Percentiles rank a stretch among this genome's conserved stretches.
Evolutionary conservation across 108 stramenopile species (phyloP).

Genomic region (Cylindrotheca closterium): DNA sequence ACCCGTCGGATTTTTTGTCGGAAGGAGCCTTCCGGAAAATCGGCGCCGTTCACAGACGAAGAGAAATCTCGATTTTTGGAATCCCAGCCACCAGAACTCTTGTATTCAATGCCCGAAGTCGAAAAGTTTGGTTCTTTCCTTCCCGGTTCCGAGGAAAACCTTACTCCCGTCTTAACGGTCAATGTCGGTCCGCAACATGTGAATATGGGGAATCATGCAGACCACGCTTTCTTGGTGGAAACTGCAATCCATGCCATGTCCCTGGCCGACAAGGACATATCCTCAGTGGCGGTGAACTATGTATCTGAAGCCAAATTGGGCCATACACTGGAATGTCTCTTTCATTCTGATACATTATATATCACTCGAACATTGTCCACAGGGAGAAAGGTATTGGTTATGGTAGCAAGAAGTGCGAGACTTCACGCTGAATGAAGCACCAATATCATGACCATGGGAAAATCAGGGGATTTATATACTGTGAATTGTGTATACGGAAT

Average conservation of each 20-base stretch:
- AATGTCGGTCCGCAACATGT: conserved; percentile 27
- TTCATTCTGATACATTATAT: conserved; percentile 10
- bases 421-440: too few species aligned
- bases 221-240: conserved; percentile 23
- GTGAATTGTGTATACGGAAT: too few species aligned
- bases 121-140: conserved; percentile 8
- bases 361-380: neutral
- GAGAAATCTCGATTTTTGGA: conserved; percentile 6
- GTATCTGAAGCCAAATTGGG: conserved; percentile 18
- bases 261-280: neutral
- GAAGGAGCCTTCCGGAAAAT: neutral
- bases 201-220: conserved; percentile 17
- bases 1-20: conserved; percentile 13
- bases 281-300: conserved; percentile 12
- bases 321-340: conserved; percentile 12
- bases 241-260: conserved; percentile 23
- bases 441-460: too few species aligned
- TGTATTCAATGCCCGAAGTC: neutral
- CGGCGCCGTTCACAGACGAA: conserved; percentile 19
- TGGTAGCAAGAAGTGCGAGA: neutral
- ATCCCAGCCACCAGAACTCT: neutral
- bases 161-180: conserved; percentile 2
- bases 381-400: neutral
- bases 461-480: too few species aligned
- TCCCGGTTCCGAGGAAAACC: neutral